These are phyloP conservation scores for Amborella trichopoda DNA, from an alignment of 164 flowering plant species.

Conservation along the genomic window DNA sequence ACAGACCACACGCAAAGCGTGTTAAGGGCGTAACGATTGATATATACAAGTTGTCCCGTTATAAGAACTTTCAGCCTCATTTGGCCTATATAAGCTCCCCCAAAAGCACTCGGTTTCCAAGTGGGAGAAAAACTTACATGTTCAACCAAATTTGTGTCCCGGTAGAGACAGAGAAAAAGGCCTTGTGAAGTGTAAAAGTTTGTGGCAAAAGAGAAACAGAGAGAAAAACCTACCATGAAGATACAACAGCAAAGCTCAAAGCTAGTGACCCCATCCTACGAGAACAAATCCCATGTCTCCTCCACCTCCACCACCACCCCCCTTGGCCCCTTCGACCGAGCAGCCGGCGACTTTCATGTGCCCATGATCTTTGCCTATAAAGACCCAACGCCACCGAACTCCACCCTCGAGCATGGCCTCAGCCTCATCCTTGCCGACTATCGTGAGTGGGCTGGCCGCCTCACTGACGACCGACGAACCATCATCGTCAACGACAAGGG, in stretches of 20 bases:
- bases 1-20: too few species aligned
- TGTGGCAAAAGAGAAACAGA: too few species aligned
- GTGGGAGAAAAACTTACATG: too few species aligned
- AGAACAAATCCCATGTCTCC: background rate
- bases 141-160: too few species aligned
- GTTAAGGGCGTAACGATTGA: too few species aligned
- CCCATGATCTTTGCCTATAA: slow-evolving; percentile 6
- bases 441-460: slow-evolving; percentile 7
- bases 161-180: too few species aligned
- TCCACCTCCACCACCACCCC: background rate
- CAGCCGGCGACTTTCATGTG: slow-evolving; percentile 4
- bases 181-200: too few species aligned
- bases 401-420: slow-evolving; percentile 6
- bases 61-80: too few species aligned
- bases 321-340: slow-evolving; percentile 12
- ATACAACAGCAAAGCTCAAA: background rate
- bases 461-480: background rate
- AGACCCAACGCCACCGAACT: slow-evolving; percentile 7
- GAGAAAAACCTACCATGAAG: background rate
- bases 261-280: slow-evolving; percentile 1
- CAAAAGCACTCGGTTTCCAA: too few species aligned
- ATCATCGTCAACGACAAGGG: slow-evolving; percentile 3
- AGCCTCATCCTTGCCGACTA: slow-evolving; percentile 2
- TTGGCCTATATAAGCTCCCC: too few species aligned
- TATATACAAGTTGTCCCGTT: too few species aligned